Conservation (phyloP, 192 early-diverging fungal genomes). For the Paraglomus occultum region DNA sequence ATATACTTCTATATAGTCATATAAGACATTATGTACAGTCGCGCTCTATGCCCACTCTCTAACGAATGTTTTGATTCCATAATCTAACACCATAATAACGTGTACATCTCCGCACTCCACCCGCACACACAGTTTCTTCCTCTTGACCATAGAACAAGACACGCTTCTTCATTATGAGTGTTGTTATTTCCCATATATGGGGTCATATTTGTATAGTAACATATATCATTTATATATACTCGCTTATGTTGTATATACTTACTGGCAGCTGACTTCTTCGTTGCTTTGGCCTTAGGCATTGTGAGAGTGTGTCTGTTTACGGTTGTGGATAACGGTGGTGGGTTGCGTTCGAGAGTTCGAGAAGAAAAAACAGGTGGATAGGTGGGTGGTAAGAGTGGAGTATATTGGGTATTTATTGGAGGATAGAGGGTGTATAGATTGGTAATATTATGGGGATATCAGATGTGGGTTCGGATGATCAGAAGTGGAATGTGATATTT, state of each 20-base stretch:
- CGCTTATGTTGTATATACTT: constrained; percentile 18
- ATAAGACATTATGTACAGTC: constrained; percentile 25
- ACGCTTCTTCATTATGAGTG: constrained; percentile 28
- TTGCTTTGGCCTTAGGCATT: constrained; percentile 52
- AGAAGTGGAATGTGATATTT: too few relatives aligned
- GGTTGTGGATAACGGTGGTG: constrained; percentile 24
- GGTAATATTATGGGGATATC: too few relatives aligned
- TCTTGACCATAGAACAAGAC: constrained; percentile 8
- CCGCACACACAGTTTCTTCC: constrained; percentile 3
- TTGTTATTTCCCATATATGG: constrained; percentile 25
- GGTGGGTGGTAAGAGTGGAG: not conserved
- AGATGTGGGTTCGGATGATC: too few relatives aligned
- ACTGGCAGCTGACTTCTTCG: constrained; percentile 42
- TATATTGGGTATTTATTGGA: too few relatives aligned
- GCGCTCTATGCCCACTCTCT: constrained; percentile 16
- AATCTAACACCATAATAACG: constrained; percentile 30
- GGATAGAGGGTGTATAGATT: too few relatives aligned
- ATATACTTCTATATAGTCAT: constrained; percentile 18
- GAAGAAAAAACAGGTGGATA: constrained; percentile 25
- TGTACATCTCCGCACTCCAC: not conserved
- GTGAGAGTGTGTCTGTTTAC: constrained; percentile 31
- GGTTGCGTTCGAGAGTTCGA: constrained; percentile 8
- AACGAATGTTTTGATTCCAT: constrained; percentile 2
- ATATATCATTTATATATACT: not conserved
- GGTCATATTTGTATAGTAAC: too few relatives aligned